Conservation (phyloP, 2,329 filamentous ascomycete species). For the Aspergillus neoniger region DNA sequence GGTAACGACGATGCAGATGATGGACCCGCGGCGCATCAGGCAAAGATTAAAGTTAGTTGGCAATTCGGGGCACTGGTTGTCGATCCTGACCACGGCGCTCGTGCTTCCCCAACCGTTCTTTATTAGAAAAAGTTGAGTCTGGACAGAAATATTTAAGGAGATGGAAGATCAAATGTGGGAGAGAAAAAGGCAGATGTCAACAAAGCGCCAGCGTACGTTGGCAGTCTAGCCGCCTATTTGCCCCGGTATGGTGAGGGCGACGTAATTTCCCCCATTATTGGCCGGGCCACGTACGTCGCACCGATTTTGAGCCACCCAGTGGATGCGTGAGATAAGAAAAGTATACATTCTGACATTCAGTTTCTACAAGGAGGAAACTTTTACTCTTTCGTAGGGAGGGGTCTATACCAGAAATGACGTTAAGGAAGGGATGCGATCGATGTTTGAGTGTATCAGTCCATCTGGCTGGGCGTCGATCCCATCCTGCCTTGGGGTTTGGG, state of each 20-base stretch:
- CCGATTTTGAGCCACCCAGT: background rate
- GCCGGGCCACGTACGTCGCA: constrained; percentile 12
- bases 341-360: background rate
- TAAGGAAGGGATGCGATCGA: background rate
- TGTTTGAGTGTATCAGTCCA: background rate
- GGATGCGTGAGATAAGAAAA: background rate
- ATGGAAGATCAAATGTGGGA: background rate
- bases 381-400: background rate
- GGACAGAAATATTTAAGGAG: background rate
- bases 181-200: background rate
- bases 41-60: background rate
- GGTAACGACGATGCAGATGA: constrained; percentile 3
- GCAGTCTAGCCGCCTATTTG: background rate
- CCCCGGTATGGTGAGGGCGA: background rate
- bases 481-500: constrained; percentile 10
- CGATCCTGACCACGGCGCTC: background rate
- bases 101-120: background rate
- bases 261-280: constrained; percentile 6
- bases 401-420: background rate
- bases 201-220: background rate
- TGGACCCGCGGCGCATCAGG: background rate
- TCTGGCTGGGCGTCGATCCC: constrained; percentile 8
- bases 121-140: background rate
- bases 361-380: background rate
- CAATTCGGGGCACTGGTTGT: no score